Evolutionary conservation across 129 eudicot species (phyloP).

Genomic region (sunflower (Helianthus annuus)): DNA sequence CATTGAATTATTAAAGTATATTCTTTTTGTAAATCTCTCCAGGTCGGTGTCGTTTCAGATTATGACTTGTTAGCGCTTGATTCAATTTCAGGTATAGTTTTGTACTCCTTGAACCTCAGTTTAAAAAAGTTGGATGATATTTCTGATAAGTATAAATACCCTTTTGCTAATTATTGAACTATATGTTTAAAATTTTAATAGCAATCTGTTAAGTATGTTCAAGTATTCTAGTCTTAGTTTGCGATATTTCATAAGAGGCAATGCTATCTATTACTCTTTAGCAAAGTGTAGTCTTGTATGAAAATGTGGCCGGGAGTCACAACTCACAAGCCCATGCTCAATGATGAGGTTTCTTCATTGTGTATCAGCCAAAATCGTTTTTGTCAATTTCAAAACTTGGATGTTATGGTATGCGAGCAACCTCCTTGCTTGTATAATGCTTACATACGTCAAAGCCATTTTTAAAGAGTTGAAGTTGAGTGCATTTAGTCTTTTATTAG

Average conservation of each 20-base stretch:
- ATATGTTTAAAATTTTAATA: neutral
- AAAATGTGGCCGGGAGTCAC: neutral
- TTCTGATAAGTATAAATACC: constrained; percentile 4
- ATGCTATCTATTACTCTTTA: neutral
- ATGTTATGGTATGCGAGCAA: constrained; percentile 7
- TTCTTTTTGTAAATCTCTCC: constrained; percentile 35
- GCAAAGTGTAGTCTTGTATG: neutral
- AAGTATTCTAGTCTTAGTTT: neutral
- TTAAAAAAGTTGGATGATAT: constrained; percentile 4
- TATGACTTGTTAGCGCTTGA: constrained; percentile 95
- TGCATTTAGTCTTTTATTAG: too few species aligned
- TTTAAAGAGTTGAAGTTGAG: neutral
- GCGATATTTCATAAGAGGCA: constrained; percentile 8
- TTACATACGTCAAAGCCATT: too few species aligned
- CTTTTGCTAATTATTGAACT: neutral
- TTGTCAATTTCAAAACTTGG: constrained; percentile 3
- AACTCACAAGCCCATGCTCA: neutral
- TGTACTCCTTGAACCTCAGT: constrained; percentile 8
- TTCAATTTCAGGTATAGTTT: constrained; percentile 70
- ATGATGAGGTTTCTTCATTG: neutral
- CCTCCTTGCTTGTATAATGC: neutral
- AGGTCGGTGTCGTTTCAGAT: constrained; percentile 97
- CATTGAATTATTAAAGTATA: neutral
- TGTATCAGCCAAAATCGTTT: neutral
- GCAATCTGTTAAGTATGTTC: constrained; percentile 10